Evolutionary conservation across 495 filamentous ascomycete genomes (phyloP), one percentile per base, ranked within the genome.

Genomic region (Podospora bellae-mahoneyi): DNA sequence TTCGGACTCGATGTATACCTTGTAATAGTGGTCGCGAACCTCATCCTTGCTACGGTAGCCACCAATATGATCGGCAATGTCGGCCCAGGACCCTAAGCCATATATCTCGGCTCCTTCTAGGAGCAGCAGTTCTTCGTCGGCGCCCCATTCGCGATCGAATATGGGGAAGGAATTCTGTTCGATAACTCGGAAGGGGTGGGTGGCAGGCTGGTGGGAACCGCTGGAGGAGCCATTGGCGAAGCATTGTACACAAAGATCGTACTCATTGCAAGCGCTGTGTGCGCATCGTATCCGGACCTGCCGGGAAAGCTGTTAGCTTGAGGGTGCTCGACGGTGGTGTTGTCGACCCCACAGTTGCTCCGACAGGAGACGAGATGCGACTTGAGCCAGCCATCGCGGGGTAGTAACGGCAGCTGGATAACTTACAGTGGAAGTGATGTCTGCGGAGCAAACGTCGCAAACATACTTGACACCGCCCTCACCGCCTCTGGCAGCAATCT

Each of bases 151-250:
- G 66, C 86, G 86, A 68, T 93, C 88, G 71, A 96, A 99, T 54
- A 99, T 98, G 0, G 95, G 95, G 55, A 98, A 93, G 0, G 93
- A 96, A 76, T 99, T 96, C 74, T 98, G 95, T 75, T 99, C 95
- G 72, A 98, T 97, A 61, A 99, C 95, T 72, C 91, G 90, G 75
- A 87, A 98, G 23, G 91, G 83, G 78, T 99, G 95, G 4, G 91
- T 90, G 2, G 85, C 81, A 53, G 94, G 94, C 68, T 94, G 88
- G 76, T 99, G 95, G 66, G 90, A 88, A 64, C 89, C 89, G 64
- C 91, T 91, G 62, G 84, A 83, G 64, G 89, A 84, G 59, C 91
- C 93, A 66, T 88, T 88, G 39, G 92, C 85, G 78, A 99, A 99
- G 78, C 95, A 99, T 67, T 91, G 88, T 27, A 99, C 95, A 77